Conservation (phyloP, 371 early-diverging fungal genomes). For the Dichotomocladium elegans region DNA sequence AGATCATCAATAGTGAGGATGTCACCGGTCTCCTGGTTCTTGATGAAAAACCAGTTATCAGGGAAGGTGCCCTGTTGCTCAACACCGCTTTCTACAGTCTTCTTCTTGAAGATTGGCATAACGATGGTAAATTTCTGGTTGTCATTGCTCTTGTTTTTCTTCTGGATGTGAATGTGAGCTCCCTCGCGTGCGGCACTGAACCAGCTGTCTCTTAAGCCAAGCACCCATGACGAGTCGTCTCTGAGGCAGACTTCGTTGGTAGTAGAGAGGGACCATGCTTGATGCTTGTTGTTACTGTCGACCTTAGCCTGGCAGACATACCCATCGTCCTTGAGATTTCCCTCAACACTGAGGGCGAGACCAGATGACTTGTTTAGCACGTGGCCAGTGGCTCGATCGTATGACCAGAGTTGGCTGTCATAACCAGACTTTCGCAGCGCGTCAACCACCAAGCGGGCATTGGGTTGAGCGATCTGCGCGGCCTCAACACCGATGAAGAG, state of each 20-base stretch:
- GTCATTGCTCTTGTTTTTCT: conserved; percentile 16
- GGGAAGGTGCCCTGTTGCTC: conserved; percentile 45
- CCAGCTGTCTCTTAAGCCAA: conserved; percentile 51
- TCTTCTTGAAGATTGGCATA: conserved; percentile 39
- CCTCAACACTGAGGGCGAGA: conserved; percentile 47
- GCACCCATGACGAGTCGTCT: conserved; percentile 33
- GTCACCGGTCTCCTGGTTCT: conserved; percentile 46
- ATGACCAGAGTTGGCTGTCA: conserved; percentile 53
- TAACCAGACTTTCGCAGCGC: conserved; percentile 26
- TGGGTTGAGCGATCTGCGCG: conserved; percentile 12
- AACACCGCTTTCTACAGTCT: conserved; percentile 4
- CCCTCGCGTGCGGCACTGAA: conserved; percentile 37
- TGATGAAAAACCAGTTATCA: conserved; percentile 59
- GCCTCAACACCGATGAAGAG: conserved; percentile 31
- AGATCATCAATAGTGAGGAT: conserved; percentile 41
- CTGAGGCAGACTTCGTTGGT: conserved; percentile 39
- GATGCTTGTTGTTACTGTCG: conserved; percentile 19
- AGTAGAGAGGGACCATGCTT: conserved; percentile 29
- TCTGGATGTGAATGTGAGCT: conserved; percentile 39
- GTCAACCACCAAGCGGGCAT: conserved; percentile 29
- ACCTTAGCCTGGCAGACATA: conserved; percentile 33
- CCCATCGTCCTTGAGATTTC: conserved; percentile 39
- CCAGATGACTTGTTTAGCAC: conserved; percentile 50
- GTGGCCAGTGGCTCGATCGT: conserved; percentile 27
- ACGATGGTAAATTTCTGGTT: conserved; percentile 38